Percentiles rank a stretch among this genome's conserved stretches.
Conservation (phyloP, 768 basidiomycete species). For the Boletus edulis region DNA sequence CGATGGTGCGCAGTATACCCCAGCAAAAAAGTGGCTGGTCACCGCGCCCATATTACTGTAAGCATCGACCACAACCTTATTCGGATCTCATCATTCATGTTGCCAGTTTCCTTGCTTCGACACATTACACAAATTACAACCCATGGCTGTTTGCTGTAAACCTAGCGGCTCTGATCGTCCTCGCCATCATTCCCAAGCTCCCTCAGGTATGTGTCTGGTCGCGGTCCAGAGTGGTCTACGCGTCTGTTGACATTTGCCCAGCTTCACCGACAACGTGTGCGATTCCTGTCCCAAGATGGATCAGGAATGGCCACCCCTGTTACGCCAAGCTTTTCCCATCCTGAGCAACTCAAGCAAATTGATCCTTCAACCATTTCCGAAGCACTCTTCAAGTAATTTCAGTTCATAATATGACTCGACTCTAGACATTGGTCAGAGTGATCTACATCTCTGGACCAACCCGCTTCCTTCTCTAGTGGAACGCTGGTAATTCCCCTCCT, state of each 20-base stretch:
- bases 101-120: constrained; percentile 88
- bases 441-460: constrained; percentile 10
- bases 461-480: constrained; percentile 14
- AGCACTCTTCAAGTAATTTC: constrained; percentile 38
- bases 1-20: constrained; percentile 97
- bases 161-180: constrained; percentile 66
- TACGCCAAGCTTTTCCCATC: constrained; percentile 54
- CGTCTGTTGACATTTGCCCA: constrained; percentile 31
- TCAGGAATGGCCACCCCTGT: constrained; percentile 70
- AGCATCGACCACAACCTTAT: constrained; percentile 29
- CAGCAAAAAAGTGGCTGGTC: constrained; percentile 96
- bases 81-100: neutral
- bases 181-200: constrained; percentile 93
- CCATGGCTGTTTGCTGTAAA: constrained; percentile 93
- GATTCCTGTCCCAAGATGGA: constrained; percentile 63
- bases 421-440: constrained; percentile 18
- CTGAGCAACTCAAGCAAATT: constrained; percentile 36
- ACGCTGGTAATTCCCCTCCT: constrained; percentile 26
- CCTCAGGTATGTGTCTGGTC: constrained; percentile 63
- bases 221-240: constrained; percentile 3
- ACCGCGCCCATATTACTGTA: constrained; percentile 87
- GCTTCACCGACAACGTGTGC: constrained; percentile 82
- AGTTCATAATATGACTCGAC: constrained; percentile 1
- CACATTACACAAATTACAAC: constrained; percentile 97
- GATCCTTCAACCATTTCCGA: constrained; percentile 44